phyloP scores from a whole-genome alignment of 2,329 filamentous ascomycete species.

The Cytospora paraplurivora region DNA sequence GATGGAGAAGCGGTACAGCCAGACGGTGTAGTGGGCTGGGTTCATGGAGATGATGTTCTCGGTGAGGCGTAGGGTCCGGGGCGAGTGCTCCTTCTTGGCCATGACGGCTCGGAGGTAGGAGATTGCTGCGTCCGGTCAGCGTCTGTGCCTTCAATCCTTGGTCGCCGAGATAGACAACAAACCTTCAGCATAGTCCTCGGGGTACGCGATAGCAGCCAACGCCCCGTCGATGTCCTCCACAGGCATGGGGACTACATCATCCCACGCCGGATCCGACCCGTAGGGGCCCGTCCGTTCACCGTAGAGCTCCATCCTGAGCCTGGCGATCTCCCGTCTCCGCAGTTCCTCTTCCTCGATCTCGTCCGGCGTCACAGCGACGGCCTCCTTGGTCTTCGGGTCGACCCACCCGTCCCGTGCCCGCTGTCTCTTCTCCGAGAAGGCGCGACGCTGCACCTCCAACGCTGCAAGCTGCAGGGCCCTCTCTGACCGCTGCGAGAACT shows the following conservation, averaged over 20 bases:
- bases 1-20: conserved; percentile 88
- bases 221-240: conserved; percentile 82
- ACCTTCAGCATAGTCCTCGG: conserved; percentile 83
- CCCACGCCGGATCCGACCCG: conserved; percentile 73
- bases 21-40: conserved; percentile 96
- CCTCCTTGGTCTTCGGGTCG: conserved; percentile 31
- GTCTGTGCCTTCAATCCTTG: conserved; percentile 23
- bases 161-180: conserved; percentile 17
- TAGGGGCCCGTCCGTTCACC: conserved; percentile 55
- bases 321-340: conserved; percentile 54
- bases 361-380: conserved; percentile 38
- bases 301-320: conserved; percentile 54
- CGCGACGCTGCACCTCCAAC: conserved; percentile 47
- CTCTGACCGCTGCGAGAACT: conserved; percentile 47
- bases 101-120: conserved; percentile 93
- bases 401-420: conserved; percentile 30
- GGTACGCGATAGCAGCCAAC: conserved; percentile 90
- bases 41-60: conserved; percentile 91
- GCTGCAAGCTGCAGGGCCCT: conserved; percentile 47
- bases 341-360: conserved; percentile 50
- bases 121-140: conserved; percentile 61
- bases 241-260: conserved; percentile 79
- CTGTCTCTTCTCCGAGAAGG: conserved; percentile 46
- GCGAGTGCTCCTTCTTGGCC: conserved; percentile 81
- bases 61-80: conserved; percentile 77